phyloP scores from a whole-genome alignment of 352 stramenopile species.

The Pythium rhizo-oryzae region DNA sequence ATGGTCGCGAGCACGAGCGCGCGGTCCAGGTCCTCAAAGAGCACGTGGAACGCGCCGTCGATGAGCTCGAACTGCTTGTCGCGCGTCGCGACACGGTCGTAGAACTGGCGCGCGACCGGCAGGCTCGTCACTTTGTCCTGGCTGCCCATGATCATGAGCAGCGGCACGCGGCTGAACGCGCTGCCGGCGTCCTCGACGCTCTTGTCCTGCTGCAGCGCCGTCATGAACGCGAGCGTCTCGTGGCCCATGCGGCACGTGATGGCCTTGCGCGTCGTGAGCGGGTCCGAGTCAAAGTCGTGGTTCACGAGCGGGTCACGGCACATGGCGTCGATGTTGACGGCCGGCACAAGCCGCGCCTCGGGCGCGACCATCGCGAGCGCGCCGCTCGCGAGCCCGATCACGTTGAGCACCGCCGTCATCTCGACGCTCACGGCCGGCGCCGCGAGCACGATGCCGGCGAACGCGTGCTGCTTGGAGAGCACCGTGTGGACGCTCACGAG shows the following conservation, averaged over 20 bases:
- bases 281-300: conserved; percentile 23
- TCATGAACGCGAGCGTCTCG: conserved; percentile 21
- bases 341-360: conserved; percentile 26
- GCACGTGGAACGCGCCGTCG: conserved; percentile 50
- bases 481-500: conserved; percentile 27
- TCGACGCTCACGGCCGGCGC: conserved; percentile 23
- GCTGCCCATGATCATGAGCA: conserved; percentile 27
- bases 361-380: conserved; percentile 5
- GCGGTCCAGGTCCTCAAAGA: conserved; percentile 68
- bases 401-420: conserved; percentile 16
- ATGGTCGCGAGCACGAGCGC: conserved; percentile 50
- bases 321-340: conserved; percentile 17
- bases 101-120: conserved; percentile 46
- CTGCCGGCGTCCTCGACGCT: conserved; percentile 18
- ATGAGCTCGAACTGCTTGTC: conserved; percentile 73
- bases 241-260: conserved; percentile 26
- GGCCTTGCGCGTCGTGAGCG: conserved; percentile 14
- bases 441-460: conserved; percentile 19
- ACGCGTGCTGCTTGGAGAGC: conserved; percentile 17
- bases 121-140: conserved; percentile 32
- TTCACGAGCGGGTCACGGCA: conserved; percentile 20
- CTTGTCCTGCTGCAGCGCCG: conserved; percentile 16
- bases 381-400: conserved; percentile 3
- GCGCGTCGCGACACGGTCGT: conserved; percentile 33
- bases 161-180: conserved; percentile 12